Evolutionary conservation across 495 filamentous ascomycete genomes (phyloP).

Genomic region (Aspergillus ellipticus): DNA sequence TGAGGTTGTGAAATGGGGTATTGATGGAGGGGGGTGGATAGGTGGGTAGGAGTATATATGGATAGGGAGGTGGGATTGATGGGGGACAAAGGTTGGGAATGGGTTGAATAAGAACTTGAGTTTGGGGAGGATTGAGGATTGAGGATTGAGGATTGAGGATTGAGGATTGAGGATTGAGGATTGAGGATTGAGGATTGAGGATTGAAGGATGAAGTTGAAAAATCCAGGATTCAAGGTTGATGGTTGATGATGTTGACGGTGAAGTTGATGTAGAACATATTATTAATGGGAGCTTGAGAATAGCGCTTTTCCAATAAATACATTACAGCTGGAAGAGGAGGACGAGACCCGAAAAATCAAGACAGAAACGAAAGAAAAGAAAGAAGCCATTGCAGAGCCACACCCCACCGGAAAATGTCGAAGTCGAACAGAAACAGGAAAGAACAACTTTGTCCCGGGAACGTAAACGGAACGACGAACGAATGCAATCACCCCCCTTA

Average conservation of each 20-base stretch:
- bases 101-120: no score
- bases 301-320: constrained; percentile 36
- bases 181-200: no score
- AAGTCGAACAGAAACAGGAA: constrained; percentile 5
- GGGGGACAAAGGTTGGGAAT: no score
- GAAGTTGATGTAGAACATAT: neutral
- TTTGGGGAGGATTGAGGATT: no score
- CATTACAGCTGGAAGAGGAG: constrained; percentile 39
- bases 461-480: constrained; percentile 10
- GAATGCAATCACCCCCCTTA: constrained; percentile 24
- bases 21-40: neutral
- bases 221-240: no score
- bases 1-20: neutral
- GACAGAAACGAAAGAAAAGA: constrained; percentile 13
- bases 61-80: no score
- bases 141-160: no score
- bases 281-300: neutral
- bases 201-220: no score
- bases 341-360: constrained; percentile 19
- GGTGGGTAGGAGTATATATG: neutral
- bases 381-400: constrained; percentile 28
- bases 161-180: no score
- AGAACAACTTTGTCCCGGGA: constrained; percentile 13
- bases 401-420: neutral
- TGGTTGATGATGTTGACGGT: neutral